A percentile compares a stretch with the other conserved stretches of the same genome.
These are phyloP conservation scores for Evernia prunastri DNA, from an alignment of 495 filamentous ascomycete genomes.

Conservation along the genomic window DNA sequence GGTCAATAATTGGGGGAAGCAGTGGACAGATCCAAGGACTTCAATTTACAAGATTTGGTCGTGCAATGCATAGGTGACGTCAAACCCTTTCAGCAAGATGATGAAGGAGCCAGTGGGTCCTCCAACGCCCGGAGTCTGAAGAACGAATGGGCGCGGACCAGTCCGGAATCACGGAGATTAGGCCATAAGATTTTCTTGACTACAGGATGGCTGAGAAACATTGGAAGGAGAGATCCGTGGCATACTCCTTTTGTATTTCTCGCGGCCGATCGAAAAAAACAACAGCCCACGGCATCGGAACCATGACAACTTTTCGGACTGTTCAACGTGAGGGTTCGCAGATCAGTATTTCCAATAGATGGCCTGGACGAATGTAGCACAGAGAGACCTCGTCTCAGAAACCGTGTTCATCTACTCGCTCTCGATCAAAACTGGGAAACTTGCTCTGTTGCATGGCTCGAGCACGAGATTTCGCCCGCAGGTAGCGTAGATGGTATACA, in stretches of 20 bases:
- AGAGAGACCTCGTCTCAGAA: background rate
- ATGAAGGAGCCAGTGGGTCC: background rate
- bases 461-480: background rate
- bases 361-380: background rate
- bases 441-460: too few species aligned
- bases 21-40: too few species aligned
- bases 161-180: too few species aligned
- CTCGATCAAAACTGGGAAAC: too few species aligned
- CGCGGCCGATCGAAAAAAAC: background rate
- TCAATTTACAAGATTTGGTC: too few species aligned
- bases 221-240: background rate
- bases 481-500: background rate
- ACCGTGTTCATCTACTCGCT: background rate
- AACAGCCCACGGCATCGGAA: background rate
- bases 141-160: too few species aligned
- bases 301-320: background rate
- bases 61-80: too few species aligned
- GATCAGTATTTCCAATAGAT: background rate
- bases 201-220: background rate
- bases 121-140: background rate
- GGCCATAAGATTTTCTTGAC: background rate
- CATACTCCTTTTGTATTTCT: background rate
- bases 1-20: too few species aligned
- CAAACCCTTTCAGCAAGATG: too few species aligned
- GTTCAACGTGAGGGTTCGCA: background rate